Evolutionary conservation across 139 green algal species (phyloP), one percentile per base, ranked within the genome.

Genomic region (Chlorella sorokiniana): DNA sequence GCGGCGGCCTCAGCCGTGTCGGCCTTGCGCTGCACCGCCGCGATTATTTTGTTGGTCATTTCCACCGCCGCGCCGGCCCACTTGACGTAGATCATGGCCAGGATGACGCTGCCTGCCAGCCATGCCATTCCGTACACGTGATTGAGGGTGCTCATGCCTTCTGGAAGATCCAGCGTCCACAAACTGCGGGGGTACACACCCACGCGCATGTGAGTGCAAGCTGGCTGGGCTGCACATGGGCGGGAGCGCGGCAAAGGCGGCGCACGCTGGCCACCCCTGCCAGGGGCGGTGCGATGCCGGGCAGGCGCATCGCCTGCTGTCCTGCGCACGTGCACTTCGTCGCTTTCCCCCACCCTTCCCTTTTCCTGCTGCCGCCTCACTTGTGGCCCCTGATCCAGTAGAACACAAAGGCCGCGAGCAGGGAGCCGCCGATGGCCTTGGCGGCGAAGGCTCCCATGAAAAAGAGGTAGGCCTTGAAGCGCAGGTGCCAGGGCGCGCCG

Each of bases 381-480:
- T 78, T 78, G 69, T 76, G 37, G 22, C 38, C 18, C 27, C 73
- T 37, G 52, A 79, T 68, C 73, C 73, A 79, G 37, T 38, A 79
- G 52, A 51, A 79, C 37, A 27, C 31, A n/a, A 69, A 79, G 38
- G 31, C 73, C 0, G 73, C 37, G 1, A 79, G 16, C 16, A 33
- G 35, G 1, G 54, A 4, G 3, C 37, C 51, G 11, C 73, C 73
- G 31, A 68, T 25, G 18, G 59, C 59, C 54, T 69, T 51, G 7
- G 63, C 37, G 25, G 25, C 37, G 37, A 52, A 64, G 1, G 37
- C 52, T 22, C 9, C 54, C 54, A 79, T 51, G 41, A 79, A 79
- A 25, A 35, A 35, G 37, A 79, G 73, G 37, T 69, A 38, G 18
- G 63, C 20, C 73, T 79, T 71, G 59, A 81, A 71, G 40, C 59